Percentiles rank a stretch among this genome's conserved stretches.
phyloP scores from a whole-genome alignment of 176 grass and related monocot species.

The Phyllostachys edulis region DNA sequence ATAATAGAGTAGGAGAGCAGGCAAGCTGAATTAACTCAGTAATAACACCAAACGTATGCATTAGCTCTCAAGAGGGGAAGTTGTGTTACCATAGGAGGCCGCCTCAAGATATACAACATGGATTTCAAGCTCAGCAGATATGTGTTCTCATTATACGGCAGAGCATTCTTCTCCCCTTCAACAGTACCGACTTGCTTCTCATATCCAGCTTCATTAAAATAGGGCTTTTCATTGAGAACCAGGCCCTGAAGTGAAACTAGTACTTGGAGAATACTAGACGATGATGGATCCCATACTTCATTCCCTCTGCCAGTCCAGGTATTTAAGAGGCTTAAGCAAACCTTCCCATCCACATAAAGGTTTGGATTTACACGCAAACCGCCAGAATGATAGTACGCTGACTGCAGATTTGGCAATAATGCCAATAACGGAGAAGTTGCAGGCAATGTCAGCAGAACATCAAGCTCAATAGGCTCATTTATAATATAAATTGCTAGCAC shows the following conservation, averaged over 20 bases:
- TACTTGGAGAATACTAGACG: constrained; percentile 90
- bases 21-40: not conserved
- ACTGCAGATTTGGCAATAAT: constrained; percentile 54
- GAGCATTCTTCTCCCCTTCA: constrained; percentile 95
- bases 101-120: constrained; percentile 93
- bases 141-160: constrained; percentile 96
- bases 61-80: not conserved
- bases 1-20: not conserved
- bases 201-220: constrained; percentile 97
- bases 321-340: constrained; percentile 91
- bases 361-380: constrained; percentile 95
- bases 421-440: constrained; percentile 5
- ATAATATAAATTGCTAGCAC: not conserved
- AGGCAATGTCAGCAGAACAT: constrained; percentile 1
- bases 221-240: constrained; percentile 92
- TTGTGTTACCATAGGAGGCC: constrained; percentile 77
- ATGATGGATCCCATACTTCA: constrained; percentile 94
- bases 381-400: constrained; percentile 91
- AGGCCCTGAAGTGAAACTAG: constrained; percentile 92
- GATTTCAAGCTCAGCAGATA: constrained; percentile 91
- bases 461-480: not conserved
- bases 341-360: constrained; percentile 89
- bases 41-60: constrained; percentile 17
- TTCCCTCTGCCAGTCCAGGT: constrained; percentile 94
- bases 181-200: constrained; percentile 94